Evolutionary conservation across 768 basidiomycete species (phyloP), one percentile per base, ranked within the genome.

Genomic region (Rhodotorula babjevae): DNA sequence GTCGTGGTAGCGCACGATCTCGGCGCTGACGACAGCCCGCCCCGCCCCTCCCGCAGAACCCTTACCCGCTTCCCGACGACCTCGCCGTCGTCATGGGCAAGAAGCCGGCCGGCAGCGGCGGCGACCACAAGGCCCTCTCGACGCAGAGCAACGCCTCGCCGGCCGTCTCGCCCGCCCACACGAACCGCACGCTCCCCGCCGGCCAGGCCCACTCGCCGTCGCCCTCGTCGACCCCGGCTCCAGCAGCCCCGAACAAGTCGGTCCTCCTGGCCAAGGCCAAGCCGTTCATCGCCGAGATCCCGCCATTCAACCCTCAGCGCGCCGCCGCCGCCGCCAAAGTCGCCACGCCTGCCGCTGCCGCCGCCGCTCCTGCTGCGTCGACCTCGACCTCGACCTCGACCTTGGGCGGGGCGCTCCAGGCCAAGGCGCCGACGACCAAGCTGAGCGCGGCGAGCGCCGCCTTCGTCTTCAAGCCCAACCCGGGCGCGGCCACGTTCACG

Each of bases 31-130:
- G 25, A 36, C 14, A 27, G 23, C 25, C 19, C 16, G 14, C 33
- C 15, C 15, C 31, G 94, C 92, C 2, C 49, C 25, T 52, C 25
- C 25, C 86, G 95, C 62, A 95, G 94, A 80, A 90, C 93, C 80
- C 92, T 92, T 72, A 72, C 59, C 67, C 71, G 27, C 93, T 98
- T 74, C 94, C 95, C 23, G 91, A 92, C 42, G 95, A 98, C 79
- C 86, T 98, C 63, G 89, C 97, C 27, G 86, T 90, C 7, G 93
- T 97, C 78, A 83, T 97, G 33, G 89, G 95, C 55, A 89, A 90
- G 64, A 95, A 91, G 82, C 92, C 79, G 14, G 74, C 82, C 44
- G 84, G 84, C n/a, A n/a, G n/a, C 78, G 87, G 18, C n/a, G 19
- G 6, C 6, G 60, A n/a, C n/a, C 40, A 61, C 27, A 61, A 29